These are phyloP conservation scores for Leishmania amazonensis DNA, from an alignment of 208 protist species.

Conservation along the genomic window DNA sequence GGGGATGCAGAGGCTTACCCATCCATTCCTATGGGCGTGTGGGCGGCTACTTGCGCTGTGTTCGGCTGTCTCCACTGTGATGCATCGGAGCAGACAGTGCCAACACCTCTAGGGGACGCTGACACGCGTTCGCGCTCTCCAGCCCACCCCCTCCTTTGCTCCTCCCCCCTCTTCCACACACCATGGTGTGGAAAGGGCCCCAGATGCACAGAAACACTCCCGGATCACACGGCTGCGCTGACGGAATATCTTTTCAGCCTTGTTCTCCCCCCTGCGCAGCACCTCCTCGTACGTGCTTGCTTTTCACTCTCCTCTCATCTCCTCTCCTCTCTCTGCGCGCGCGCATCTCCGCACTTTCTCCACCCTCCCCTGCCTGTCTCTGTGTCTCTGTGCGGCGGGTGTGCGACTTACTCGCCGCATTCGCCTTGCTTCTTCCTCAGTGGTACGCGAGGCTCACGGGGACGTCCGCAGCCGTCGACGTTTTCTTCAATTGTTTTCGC, in stretches of 20 bases:
- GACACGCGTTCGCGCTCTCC: background rate
- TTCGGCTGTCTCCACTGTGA: background rate
- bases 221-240: background rate
- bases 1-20: background rate
- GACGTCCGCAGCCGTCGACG: background rate
- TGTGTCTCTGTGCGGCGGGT: background rate
- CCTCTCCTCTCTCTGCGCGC: background rate
- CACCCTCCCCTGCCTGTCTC: background rate
- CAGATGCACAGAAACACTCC: background rate
- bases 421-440: background rate
- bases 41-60: background rate
- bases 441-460: background rate
- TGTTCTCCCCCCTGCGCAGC: background rate
- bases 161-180: background rate
- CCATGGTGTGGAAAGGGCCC: background rate
- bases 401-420: background rate
- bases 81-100: background rate
- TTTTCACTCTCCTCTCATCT: background rate
- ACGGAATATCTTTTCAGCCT: background rate
- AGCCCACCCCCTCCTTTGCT: background rate
- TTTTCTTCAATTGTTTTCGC: background rate
- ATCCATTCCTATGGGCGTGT: background rate
- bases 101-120: background rate
- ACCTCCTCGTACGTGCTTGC: background rate
- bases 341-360: background rate